phyloP scores from a whole-genome alignment of 345 rosid genomes.

The Cardamine occulta region DNA sequence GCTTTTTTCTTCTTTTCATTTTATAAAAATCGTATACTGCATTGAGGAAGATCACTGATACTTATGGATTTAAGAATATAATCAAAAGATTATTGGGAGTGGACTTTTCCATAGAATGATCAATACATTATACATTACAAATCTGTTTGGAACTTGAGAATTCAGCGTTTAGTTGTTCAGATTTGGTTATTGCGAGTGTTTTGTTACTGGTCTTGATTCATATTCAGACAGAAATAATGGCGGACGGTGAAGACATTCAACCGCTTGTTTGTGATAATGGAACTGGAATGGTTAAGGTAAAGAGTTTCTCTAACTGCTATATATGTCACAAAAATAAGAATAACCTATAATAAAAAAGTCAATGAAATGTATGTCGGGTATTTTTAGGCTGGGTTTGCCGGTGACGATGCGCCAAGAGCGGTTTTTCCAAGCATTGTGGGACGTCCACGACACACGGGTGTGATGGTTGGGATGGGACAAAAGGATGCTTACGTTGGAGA shows the following conservation, averaged over 20 bases:
- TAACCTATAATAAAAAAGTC: neutral
- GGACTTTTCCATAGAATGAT: neutral
- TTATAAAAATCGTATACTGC: neutral
- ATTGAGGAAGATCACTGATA: neutral
- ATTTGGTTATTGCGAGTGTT: neutral
- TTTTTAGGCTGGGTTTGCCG: slow-evolving; percentile 70
- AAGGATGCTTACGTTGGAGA: slow-evolving; percentile 78
- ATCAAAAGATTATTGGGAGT: neutral
- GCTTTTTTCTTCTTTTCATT: no score
- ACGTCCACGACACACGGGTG: slow-evolving; percentile 73
- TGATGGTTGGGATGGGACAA: slow-evolving; percentile 83
- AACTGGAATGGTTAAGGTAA: slow-evolving; percentile 46
- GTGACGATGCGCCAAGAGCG: slow-evolving; percentile 75
- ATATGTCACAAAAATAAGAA: neutral
- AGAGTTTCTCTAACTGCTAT: slow-evolving; percentile 16
- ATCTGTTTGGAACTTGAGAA: neutral
- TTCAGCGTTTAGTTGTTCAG: neutral
- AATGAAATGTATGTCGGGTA: neutral
- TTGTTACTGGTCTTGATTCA: slow-evolving; percentile 28
- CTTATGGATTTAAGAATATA: neutral
- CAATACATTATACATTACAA: neutral
- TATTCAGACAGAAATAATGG: slow-evolving; percentile 27
- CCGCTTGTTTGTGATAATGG: slow-evolving; percentile 42
- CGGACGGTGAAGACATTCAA: slow-evolving; percentile 37
- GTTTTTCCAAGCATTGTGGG: slow-evolving; percentile 74